Base-by-base conservation (phyloP, 2,329 filamentous ascomycete genomes). In the Fusarium annulatum region DNA sequence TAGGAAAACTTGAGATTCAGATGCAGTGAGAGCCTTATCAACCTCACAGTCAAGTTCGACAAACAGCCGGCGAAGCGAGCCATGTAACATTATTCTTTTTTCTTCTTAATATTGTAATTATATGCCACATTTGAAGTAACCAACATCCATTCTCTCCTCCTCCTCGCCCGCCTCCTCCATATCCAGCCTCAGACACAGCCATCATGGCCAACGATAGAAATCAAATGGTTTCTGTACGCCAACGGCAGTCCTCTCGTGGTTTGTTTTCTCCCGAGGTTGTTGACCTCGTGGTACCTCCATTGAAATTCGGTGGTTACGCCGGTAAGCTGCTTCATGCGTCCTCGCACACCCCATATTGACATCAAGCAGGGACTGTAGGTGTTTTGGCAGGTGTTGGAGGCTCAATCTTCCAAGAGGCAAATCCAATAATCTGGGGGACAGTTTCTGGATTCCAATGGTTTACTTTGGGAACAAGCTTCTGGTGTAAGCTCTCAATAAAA, bases 401-500 rank as follows among this genome's bases (percentile, higher is more conserved):
- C 41, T 95, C 94, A 34, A 92, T 97, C 52, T 81, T 95, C 53
- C 88, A 90, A 65, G 92, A 92, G 23, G 87, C 85, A 28, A 89
- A 88, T 19, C 91, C 93, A 8, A 87, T 90, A 5, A 82, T 96
- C 11, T 96, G 94, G 82, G 92, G 94, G 1, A 76, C 92, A 18
- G 88, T 91, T 42, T 91, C 92, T 28, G 93, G 94, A 23, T 85
- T 94, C 45, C 94, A 97, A 83, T 97, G 94, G 89, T 94, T 94
- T 81, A 87, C 89, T 46, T 87, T 97, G 43, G 94, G 94, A 41
- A 90, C 88, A 52, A 93, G 90, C 21, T 98, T 92, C 80, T 96
- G 91, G 87, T 91, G 92, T 91, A 85, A 78, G 89, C 82, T 46
- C 3, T 23, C n/a, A 9, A 10, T 30, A 7, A 23, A 7, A 48